Conservation (phyloP, 2,329 filamentous ascomycete genomes). For the Trichoderma lentiforme region DNA sequence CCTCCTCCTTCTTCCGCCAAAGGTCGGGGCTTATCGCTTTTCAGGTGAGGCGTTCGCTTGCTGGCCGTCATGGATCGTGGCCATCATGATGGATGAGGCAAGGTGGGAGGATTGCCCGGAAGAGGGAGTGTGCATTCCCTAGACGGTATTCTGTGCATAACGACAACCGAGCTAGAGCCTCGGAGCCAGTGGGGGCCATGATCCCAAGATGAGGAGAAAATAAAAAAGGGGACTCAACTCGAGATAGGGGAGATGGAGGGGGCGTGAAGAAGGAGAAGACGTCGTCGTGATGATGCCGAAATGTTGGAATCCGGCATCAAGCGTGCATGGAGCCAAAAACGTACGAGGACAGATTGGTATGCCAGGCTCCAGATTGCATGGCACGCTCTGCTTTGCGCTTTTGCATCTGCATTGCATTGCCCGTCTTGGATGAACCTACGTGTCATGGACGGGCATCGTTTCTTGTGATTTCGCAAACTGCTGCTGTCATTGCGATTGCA, state of each 20-base stretch:
- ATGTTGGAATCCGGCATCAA: conserved; percentile 15
- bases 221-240: background rate
- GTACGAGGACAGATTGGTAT: background rate
- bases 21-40: conserved; percentile 15
- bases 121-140: conserved; percentile 7
- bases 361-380: background rate
- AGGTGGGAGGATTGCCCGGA: background rate
- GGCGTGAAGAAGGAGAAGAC: background rate
- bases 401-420: background rate
- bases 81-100: background rate
- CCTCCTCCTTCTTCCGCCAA: background rate
- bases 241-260: background rate
- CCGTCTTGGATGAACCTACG: background rate
- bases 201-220: conserved; percentile 4
- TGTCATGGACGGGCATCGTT: background rate
- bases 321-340: background rate
- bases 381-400: background rate
- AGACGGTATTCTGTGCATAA: conserved; percentile 11
- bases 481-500: background rate
- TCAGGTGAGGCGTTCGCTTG: conserved; percentile 18
- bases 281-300: background rate
- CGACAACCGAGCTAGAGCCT: background rate
- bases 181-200: background rate
- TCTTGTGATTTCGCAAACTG: background rate
- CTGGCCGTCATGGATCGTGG: conserved; percentile 15